These are phyloP conservation scores for Nemania diffusa DNA, from an alignment of 2,329 filamentous ascomycete species.

Conservation along the genomic window DNA sequence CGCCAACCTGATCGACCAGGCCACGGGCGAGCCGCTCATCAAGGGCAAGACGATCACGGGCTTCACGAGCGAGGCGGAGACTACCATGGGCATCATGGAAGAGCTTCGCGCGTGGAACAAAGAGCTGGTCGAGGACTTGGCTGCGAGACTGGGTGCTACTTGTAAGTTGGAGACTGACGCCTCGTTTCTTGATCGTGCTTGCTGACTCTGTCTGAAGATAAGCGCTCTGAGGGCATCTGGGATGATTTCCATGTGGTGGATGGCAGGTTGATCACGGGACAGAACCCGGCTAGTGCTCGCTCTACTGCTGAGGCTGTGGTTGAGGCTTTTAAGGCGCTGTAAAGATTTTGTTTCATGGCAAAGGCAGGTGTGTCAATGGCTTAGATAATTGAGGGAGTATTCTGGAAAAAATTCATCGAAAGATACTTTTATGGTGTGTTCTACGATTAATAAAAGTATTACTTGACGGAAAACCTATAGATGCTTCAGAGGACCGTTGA, in stretches of 20 bases:
- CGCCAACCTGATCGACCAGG: slow-evolving; percentile 47
- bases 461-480: no score
- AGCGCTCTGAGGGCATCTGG: slow-evolving; percentile 42
- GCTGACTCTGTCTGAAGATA: slow-evolving; percentile 46
- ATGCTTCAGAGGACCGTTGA: no score
- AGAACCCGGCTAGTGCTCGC: slow-evolving; percentile 55
- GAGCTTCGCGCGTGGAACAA: slow-evolving; percentile 48
- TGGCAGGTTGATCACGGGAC: slow-evolving; percentile 54
- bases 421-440: no score
- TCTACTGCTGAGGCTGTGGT: slow-evolving; percentile 54
- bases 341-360: neutral
- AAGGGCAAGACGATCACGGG: slow-evolving; percentile 53
- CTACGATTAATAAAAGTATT: no score
- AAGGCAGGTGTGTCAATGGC: no score
- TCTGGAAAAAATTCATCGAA: no score
- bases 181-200: slow-evolving; percentile 33
- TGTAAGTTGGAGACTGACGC: slow-evolving; percentile 21
- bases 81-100: slow-evolving; percentile 48
- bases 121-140: slow-evolving; percentile 51
- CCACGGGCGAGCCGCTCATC: slow-evolving; percentile 52
- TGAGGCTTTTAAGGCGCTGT: slow-evolving; percentile 52
- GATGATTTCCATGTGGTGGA: slow-evolving; percentile 49
- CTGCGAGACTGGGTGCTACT: slow-evolving; percentile 37
- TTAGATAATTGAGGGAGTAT: no score
- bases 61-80: slow-evolving; percentile 54